Evolutionary conservation across 2,329 filamentous ascomycete species (phyloP), one percentile per base, ranked within the genome.

Genomic region (Alternaria ethzedia): DNA sequence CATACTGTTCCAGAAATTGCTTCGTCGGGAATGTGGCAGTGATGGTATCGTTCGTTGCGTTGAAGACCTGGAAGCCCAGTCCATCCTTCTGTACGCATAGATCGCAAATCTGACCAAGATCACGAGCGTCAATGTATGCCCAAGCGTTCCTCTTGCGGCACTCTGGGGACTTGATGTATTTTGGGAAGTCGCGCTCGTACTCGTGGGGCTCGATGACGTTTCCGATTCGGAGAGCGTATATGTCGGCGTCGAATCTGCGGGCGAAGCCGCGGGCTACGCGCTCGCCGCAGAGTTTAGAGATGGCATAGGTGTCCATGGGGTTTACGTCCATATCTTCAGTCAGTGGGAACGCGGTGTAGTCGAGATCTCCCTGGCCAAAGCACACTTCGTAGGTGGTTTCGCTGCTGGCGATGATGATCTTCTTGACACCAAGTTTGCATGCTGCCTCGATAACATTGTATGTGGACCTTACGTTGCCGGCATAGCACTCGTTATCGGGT

Each of bases 381-480:
- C 86, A 88, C 0, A 89, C 86, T 17, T 87, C 88, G 69, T 90
- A 90, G 0, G 85, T 86, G 0, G 86, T 88, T 69, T 89, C 86
- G 20, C 83, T 85, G 61, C 82, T 85, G 2, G 88, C 88, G 51
- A 89, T 84, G 70, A 90, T 82, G 69, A 90, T 85, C 70, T 90
- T 90, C 67, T 83, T 84, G 7, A 90, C 85, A 12, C 87, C 86
- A 0, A 90, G 79, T 65, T 89, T 89, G 71, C 83, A 88, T 0
- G 87, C 87, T 0, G 87, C 86, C 76, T 90, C 88, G 65, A 90
- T 84, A 23, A 90, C 83, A 69, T 90, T 90, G 77, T 89, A 89
- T 0, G 86, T 87, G 10, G 83, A 82, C 0, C 81, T 79, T 0
- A 86, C 83, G 69, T 90, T 90, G 25, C 80, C 83, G 17, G 81